Base-by-base conservation (phyloP, 495 filamentous ascomycete species). In the Clohesyomyces aquaticus region DNA sequence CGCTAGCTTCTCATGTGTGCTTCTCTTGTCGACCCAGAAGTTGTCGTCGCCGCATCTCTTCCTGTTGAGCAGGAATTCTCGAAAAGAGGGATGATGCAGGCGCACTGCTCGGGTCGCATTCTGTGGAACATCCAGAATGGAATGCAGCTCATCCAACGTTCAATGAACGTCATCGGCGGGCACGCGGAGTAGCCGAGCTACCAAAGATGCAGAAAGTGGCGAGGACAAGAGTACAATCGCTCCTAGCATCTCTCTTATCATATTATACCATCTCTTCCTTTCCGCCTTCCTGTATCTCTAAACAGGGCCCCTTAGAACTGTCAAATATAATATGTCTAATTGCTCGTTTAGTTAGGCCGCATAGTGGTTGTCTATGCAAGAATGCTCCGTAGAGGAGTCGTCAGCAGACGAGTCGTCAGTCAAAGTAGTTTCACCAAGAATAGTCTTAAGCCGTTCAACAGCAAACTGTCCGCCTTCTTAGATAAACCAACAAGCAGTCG, bases 81-180 rank as follows among this genome's bases (percentile, higher is more conserved):
- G 79, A 61, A 85, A 81, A n/a, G 80, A 82, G 16, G 72, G 75
- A 60, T 85, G 79, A 43, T 77, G 76, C 1, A 79, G 67, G n/a
- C 73, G 72, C 23, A 83, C 49, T 3, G 73, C 73, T 11, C 25
- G n/a, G 21, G 54, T 43, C 18, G 43, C 0, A 26, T 76, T 57
- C 2, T 72, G 52, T 45, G 76, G 72, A 32, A 79, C 67, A 55
- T 71, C 55, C 0, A 81, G 61, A 41, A 80, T 71, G 8, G 75
- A 69, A 53, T 74, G 72, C 18, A 79, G 69, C 59, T 35, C 32
- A 1, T 25, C 49, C 18, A 63, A 41, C 41, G 25, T 54, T 3
- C 41, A 28, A 16, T 56, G 45, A 23, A 77, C 41, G 12, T n/a
- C 27, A 25, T 54, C 29, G 11, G 51, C 48, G n/a, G 43, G 10